phyloP scores from a whole-genome alignment of 371 early-diverging fungal genomes.

The Coemansia linderi region DNA sequence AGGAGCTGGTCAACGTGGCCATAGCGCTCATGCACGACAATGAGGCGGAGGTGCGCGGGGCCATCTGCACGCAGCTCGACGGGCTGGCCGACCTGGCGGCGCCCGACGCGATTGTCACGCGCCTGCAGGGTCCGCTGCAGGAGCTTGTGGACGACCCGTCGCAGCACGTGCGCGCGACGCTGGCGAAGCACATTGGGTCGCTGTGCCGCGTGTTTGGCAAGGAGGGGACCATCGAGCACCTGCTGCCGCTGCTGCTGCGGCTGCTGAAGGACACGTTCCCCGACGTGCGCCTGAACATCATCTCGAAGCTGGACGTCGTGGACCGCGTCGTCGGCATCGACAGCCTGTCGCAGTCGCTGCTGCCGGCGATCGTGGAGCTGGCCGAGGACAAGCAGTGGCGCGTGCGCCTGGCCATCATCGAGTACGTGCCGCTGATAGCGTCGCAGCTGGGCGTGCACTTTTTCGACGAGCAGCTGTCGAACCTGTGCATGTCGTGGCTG shows the following conservation, averaged over 20 bases:
- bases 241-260: conserved; percentile 91
- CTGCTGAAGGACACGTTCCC: conserved; percentile 95
- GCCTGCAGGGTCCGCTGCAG: conserved; percentile 87
- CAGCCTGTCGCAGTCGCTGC: conserved; percentile 90
- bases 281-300: conserved; percentile 97
- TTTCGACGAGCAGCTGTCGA: conserved; percentile 93
- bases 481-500: conserved; percentile 95
- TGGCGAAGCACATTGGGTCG: conserved; percentile 94
- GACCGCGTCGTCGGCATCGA: conserved; percentile 92
- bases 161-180: conserved; percentile 93
- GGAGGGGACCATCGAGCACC: conserved; percentile 90
- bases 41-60: conserved; percentile 97
- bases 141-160: conserved; percentile 91
- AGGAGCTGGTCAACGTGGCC: conserved; percentile 60
- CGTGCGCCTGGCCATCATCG: conserved; percentile 96
- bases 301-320: conserved; percentile 86
- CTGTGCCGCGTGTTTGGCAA: conserved; percentile 93
- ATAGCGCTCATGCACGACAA: conserved; percentile 85
- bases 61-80: conserved; percentile 68
- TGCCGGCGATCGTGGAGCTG: conserved; percentile 96
- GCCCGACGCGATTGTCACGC: conserved; percentile 72
- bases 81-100: conserved; percentile 86
- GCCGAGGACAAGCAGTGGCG: conserved; percentile 99
- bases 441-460: conserved; percentile 92
- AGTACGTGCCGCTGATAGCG: conserved; percentile 95